Conservation (phyloP, 257 asterid species). For the Solanum megistacrolobum region DNA sequence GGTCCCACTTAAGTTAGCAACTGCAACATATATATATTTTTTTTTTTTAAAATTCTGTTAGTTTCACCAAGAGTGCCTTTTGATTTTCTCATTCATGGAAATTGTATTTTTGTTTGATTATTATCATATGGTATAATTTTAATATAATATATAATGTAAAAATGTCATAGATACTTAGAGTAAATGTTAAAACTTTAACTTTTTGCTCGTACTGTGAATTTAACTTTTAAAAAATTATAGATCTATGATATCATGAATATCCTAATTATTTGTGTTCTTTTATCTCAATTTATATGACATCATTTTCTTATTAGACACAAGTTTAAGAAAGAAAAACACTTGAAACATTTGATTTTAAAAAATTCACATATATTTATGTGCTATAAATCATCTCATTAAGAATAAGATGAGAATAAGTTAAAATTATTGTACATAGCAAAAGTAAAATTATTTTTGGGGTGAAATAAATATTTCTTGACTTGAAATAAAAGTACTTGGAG, state of each 20-base stretch:
- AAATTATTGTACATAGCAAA: not conserved
- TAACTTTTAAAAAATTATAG: not conserved
- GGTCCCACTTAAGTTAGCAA: too few relatives aligned
- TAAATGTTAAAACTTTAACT: too few relatives aligned
- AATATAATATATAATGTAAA: too few relatives aligned
- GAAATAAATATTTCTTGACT: not conserved
- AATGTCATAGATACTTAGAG: too few relatives aligned
- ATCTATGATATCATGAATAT: not conserved
- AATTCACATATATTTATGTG: not conserved
- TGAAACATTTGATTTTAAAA: too few relatives aligned
- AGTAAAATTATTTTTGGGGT: not conserved
- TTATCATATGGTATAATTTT: too few relatives aligned
- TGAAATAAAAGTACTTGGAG: not conserved
- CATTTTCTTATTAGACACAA: not conserved
- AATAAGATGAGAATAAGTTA: not conserved
- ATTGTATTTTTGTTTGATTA: too few relatives aligned
- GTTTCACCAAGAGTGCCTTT: too few relatives aligned
- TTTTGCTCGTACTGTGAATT: too few relatives aligned
- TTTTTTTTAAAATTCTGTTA: too few relatives aligned
- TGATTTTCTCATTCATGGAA: too few relatives aligned
- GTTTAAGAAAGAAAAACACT: not conserved
- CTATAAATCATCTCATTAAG: not conserved
- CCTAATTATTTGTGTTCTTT: not conserved
- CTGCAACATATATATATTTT: too few relatives aligned
- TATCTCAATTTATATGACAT: not conserved